phyloP scores from a whole-genome alignment of 352 stramenopile species.

The Pythium vanterpoolii region DNA sequence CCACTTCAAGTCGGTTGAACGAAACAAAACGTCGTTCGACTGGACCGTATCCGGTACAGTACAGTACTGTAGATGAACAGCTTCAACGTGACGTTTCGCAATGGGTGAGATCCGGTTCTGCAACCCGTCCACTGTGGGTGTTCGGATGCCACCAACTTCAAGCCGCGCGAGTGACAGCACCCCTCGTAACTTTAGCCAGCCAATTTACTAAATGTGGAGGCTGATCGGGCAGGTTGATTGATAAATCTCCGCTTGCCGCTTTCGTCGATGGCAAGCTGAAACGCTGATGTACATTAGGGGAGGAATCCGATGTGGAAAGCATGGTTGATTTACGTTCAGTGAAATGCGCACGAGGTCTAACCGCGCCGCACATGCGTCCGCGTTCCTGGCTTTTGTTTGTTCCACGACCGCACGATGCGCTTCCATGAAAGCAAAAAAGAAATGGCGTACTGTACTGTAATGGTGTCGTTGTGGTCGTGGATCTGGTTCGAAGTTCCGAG shows the following conservation, averaged over 20 bases:
- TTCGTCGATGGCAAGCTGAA: no score
- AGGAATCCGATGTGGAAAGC: no score
- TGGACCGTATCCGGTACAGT: background rate
- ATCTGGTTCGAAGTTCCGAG: no score
- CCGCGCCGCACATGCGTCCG: no score
- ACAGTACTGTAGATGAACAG: constrained; percentile 21
- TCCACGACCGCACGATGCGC: background rate
- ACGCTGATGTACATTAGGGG: no score
- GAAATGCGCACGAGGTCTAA: no score
- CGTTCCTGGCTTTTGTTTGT: background rate
- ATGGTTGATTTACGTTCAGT: no score
- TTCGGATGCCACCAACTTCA: constrained; percentile 4
- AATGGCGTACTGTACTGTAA: background rate
- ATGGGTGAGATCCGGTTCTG: background rate
- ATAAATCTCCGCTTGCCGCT: no score
- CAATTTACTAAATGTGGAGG: no score
- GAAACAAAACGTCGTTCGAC: background rate
- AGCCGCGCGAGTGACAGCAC: background rate
- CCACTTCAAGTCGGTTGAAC: constrained; percentile 16
- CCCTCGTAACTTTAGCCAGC: no score
- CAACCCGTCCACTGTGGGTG: no score
- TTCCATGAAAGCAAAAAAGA: background rate
- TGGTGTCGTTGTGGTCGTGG: background rate
- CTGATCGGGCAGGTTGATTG: no score
- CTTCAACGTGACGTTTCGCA: constrained; percentile 17